These are phyloP conservation scores for Acidiella bohemica DNA, from an alignment of 495 filamentous ascomycete species.

Conservation along the genomic window DNA sequence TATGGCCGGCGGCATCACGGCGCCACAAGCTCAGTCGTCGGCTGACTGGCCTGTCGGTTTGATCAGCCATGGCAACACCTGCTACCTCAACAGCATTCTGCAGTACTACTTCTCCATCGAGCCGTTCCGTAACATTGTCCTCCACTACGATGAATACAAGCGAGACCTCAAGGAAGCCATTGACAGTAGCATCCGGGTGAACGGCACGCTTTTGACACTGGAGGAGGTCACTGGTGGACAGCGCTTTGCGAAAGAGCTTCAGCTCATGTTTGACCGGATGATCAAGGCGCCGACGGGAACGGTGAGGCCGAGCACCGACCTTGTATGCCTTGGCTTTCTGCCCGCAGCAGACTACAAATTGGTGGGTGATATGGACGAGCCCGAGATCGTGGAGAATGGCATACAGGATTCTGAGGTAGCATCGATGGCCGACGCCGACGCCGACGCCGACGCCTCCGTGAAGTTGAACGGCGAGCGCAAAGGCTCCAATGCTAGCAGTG, in stretches of 20 bases:
- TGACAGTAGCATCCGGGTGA: constrained; percentile 51
- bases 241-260: constrained; percentile 50
- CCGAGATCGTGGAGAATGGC: constrained; percentile 1
- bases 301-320: constrained; percentile 57
- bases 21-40: neutral
- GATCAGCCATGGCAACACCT: constrained; percentile 90
- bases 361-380: neutral
- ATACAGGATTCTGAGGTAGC: neutral
- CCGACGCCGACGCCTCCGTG: too few relatives aligned
- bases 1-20: neutral
- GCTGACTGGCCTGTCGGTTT: constrained; percentile 60
- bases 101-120: constrained; percentile 90
- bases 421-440: too few relatives aligned
- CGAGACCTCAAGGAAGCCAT: constrained; percentile 49
- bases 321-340: constrained; percentile 17
- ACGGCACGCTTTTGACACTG: constrained; percentile 42
- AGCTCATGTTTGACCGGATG: constrained; percentile 57
- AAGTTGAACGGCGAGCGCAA: neutral
- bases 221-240: constrained; percentile 51
- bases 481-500: constrained; percentile 10
- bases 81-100: constrained; percentile 91
- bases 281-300: constrained; percentile 40
- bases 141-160: constrained; percentile 54
- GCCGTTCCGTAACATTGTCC: constrained; percentile 65
- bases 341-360: constrained; percentile 8